Percentiles rank a stretch among this genome's conserved stretches.
Conservation (phyloP, 2,329 filamentous ascomycete genomes). For the Myriosclerotinia duriaeana region DNA sequence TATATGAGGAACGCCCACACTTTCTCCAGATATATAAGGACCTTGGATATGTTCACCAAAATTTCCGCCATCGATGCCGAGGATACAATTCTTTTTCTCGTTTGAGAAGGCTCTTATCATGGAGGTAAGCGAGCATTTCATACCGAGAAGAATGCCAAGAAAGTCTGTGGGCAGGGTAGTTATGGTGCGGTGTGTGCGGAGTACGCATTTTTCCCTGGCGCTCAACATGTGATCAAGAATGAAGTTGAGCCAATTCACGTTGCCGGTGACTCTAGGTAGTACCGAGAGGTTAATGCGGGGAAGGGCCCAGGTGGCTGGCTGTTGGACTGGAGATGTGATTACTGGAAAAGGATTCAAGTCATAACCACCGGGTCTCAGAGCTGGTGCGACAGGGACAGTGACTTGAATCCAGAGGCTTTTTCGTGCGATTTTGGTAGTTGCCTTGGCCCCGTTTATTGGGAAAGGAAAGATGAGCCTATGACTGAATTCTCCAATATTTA, state of each 20-base stretch:
- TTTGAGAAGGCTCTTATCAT: neutral
- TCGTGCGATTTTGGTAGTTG: constrained; percentile 3
- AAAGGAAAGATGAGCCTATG: constrained; percentile 13
- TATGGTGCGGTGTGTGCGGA: too few species aligned
- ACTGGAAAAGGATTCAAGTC: constrained; percentile 8
- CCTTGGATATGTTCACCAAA: neutral
- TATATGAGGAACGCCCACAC: too few species aligned
- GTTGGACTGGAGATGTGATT: neutral
- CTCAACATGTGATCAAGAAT: neutral
- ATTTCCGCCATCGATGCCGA: neutral
- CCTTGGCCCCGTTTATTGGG: constrained; percentile 10
- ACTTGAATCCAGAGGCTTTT: constrained; percentile 21
- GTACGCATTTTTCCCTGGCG: neutral
- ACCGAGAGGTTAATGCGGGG: neutral
- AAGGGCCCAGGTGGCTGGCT: neutral
- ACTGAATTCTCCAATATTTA: constrained; percentile 9
- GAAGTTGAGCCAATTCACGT: neutral
- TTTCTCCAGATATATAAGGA: too few species aligned
- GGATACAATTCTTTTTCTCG: neutral
- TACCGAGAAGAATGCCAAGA: neutral
- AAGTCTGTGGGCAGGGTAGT: neutral
- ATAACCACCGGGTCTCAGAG: constrained; percentile 10
- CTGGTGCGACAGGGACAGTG: constrained; percentile 2
- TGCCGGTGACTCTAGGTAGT: neutral
- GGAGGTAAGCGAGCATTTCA: neutral